A percentile compares a stretch with the other conserved stretches of the same genome.
Evolutionary conservation across 306 rosid genomes (phyloP).

Genomic region (Quercus glauca): DNA sequence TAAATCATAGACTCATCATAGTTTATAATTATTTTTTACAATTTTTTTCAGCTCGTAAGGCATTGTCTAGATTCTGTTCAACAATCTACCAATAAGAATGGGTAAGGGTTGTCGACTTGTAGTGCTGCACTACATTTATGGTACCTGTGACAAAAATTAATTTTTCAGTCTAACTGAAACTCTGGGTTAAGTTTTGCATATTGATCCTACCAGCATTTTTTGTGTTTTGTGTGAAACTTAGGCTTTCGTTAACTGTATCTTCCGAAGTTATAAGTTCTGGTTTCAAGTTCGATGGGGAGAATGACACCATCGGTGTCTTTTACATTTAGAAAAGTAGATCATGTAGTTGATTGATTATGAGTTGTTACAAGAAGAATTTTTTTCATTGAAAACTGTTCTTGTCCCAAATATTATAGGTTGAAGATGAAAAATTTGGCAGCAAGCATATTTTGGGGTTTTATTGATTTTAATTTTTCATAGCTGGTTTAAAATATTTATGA

Average conservation of each 20-base stretch:
- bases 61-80: conserved; percentile 58
- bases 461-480: background rate
- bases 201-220: background rate
- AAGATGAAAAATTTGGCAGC: background rate
- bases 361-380: background rate
- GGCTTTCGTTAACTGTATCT: background rate
- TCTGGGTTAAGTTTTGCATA: background rate
- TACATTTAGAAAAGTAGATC: background rate
- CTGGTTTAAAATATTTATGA: conserved; percentile 12
- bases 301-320: background rate
- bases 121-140: background rate
- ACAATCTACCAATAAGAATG: conserved; percentile 45
- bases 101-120: conserved; percentile 40
- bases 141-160: background rate
- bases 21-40: conserved; percentile 1
- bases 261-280: background rate
- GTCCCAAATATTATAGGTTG: conserved; percentile 2
- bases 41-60: conserved; percentile 67
- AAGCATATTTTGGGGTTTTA: conserved; percentile 9
- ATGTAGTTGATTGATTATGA: conserved; percentile 9
- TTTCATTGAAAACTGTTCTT: background rate
- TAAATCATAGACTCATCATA: background rate
- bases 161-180: background rate
- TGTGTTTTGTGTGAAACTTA: background rate
- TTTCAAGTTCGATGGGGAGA: background rate